These are phyloP conservation scores for Tolypocladium guangdongense DNA, from an alignment of 2,329 filamentous ascomycete genomes.

Conservation along the genomic window DNA sequence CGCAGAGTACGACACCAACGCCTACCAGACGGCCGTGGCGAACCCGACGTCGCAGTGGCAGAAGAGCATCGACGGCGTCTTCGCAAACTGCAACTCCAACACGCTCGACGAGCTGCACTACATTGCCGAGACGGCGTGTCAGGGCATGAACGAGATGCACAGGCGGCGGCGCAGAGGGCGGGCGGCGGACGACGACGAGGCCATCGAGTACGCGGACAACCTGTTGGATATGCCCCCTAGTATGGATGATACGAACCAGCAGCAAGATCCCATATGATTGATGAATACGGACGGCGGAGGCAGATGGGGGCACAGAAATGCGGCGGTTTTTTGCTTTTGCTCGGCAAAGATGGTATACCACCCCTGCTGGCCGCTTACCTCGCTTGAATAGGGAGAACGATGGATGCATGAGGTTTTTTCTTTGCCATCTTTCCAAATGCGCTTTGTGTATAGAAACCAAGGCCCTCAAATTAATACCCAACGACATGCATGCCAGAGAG, in stretches of 20 bases:
- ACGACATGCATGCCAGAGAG: neutral
- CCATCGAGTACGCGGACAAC: conserved; percentile 21
- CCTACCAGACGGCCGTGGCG: conserved; percentile 23
- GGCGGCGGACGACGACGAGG: conserved; percentile 16
- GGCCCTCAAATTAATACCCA: neutral
- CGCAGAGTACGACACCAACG: conserved; percentile 24
- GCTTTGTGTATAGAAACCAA: neutral
- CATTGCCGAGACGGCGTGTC: conserved; percentile 31
- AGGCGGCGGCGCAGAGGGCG: conserved; percentile 18
- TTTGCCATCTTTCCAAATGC: neutral
- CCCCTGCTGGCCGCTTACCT: neutral
- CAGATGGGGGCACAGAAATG: neutral
- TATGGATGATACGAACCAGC: conserved; percentile 4
- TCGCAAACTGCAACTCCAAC: conserved; percentile 30
- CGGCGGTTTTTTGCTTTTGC: neutral
- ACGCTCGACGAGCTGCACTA: conserved; percentile 32
- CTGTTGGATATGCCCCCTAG: conserved; percentile 6
- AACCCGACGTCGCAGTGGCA: conserved; percentile 31
- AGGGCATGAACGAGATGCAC: conserved; percentile 33
- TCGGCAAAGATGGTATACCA: neutral
- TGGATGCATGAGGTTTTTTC: neutral
- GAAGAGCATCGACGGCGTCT: conserved; percentile 31
- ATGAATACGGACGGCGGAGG: neutral
- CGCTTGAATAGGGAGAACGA: neutral
- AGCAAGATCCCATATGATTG: neutral